A percentile compares a stretch with the other conserved stretches of the same genome.
Evolutionary conservation across 1,284 basidiomycete species (phyloP).

Genomic region (Cystobasidiaceae sp.): DNA sequence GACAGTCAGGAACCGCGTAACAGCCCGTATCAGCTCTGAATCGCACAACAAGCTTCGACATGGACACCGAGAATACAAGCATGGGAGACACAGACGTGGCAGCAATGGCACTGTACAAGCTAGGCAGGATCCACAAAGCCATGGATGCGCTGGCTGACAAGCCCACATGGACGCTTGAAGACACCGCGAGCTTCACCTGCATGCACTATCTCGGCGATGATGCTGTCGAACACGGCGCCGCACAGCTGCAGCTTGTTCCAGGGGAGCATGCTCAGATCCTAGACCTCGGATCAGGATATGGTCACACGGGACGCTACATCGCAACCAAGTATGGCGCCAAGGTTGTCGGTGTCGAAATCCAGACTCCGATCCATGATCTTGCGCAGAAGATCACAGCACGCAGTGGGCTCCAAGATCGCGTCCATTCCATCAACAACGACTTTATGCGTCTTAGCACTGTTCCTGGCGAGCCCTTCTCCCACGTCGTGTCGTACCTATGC

Average conservation of each 20-base stretch:
- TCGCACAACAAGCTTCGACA: no score
- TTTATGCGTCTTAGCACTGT: background rate
- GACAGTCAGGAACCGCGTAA: no score
- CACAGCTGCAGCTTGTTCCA: background rate
- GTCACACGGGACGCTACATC: background rate
- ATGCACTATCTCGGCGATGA: background rate
- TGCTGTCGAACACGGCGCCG: background rate
- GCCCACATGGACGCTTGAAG: background rate
- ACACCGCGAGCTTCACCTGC: background rate
- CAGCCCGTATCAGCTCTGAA: no score
- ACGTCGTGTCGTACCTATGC: background rate
- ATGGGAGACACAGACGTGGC: background rate
- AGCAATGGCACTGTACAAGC: background rate
- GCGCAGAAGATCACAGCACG: background rate
- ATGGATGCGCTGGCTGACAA: background rate
- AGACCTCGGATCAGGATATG: background rate
- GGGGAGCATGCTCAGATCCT: background rate
- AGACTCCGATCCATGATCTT: background rate
- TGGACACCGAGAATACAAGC: no score
- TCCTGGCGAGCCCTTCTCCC: background rate
- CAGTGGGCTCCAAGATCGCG: background rate
- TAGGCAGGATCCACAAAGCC: background rate
- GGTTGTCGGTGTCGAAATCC: background rate
- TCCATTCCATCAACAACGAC: background rate
- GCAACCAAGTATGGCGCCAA: background rate